Evolutionary conservation across 164 flowering plant species (phyloP), one percentile per base, ranked within the genome.

Genomic region (Stephania cephalantha): DNA sequence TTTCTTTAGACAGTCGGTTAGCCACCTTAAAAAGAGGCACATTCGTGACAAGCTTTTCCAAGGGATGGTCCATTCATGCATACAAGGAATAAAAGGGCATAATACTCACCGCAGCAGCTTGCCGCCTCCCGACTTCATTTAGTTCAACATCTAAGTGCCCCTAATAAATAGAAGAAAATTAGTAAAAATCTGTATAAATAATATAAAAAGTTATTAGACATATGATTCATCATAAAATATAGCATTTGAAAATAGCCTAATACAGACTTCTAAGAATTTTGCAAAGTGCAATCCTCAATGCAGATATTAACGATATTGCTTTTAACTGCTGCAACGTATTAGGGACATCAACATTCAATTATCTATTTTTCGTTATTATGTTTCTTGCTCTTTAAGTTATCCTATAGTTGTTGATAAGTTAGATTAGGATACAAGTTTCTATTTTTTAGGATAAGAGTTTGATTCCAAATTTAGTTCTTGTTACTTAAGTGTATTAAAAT

Each of bases 111-210:
- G 85, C 85, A 74, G 73, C 79, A 66, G 97, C 99, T 84, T 95
- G 99, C 78, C 87, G 83, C 78, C 90, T 86, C 75, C 99, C 99
- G 78, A 79, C 85, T 10, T 95, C 95, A 83, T 95, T 95, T 66
- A 95, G 65, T 64, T 93, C 92, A 75, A 87, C 88, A 81, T 95
- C 98, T 68, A 93, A 68, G 67, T 95, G 99, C 7, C 99, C 99
- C 99, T 95, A 70, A 46, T 48, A 74, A 73, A 77, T 69, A 20
- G 44, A 71, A 15, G 48, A 29, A 66, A 67, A 5, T 73, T 31
- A 68, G n/a, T 17, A 15, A n/a, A 29, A 46, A 58, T 46, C n/a
- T 3, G 20, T n/a, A 15, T 15, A 18, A 18, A 58, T 18, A 58
- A 58, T 18, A 80, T 46, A 77, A 30, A 45, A 8, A 63, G 53